Conservation (phyloP, 1,139 yeast genomes). For the Keqinozyma sinolaborantium region DNA sequence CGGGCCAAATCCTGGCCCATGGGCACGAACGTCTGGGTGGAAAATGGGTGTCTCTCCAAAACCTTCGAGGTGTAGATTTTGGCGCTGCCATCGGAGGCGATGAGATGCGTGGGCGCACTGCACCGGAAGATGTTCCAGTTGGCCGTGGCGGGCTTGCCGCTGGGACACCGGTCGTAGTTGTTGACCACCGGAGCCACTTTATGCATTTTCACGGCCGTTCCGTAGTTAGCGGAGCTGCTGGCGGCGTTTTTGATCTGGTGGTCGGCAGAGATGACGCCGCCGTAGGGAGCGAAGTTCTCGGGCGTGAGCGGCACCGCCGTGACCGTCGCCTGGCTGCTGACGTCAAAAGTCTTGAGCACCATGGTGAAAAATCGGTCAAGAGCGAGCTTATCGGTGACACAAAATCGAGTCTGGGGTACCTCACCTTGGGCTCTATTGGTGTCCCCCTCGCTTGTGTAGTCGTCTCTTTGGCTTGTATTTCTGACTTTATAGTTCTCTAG, state of each 20-base stretch:
- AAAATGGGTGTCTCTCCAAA: slow-evolving; percentile 83
- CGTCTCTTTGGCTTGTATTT: neutral
- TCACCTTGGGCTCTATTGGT: too few relatives aligned
- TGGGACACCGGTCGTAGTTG: slow-evolving; percentile 43
- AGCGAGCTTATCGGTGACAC: slow-evolving; percentile 1
- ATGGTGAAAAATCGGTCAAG: slow-evolving; percentile 14
- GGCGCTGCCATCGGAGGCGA: slow-evolving; percentile 21
- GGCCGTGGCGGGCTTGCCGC: slow-evolving; percentile 48
- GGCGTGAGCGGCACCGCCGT: slow-evolving; percentile 40
- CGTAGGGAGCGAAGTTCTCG: slow-evolving; percentile 37
- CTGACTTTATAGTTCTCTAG: too few relatives aligned
- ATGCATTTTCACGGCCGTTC: slow-evolving; percentile 81
- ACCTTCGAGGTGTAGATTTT: slow-evolving; percentile 58
- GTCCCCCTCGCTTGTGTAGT: neutral
- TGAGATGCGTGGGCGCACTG: slow-evolving; percentile 64
- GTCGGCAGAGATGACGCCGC: slow-evolving; percentile 46
- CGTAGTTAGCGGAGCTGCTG: slow-evolving; percentile 71
- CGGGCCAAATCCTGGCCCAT: slow-evolving; percentile 60
- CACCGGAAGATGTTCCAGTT: slow-evolving; percentile 86
- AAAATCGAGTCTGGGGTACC: neutral
- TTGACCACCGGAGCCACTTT: slow-evolving; percentile 69
- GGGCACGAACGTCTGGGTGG: slow-evolving; percentile 90
- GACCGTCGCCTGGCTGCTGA: slow-evolving; percentile 19
- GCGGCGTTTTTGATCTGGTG: slow-evolving; percentile 30
- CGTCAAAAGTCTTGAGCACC: slow-evolving; percentile 40